A percentile compares a stretch with the other conserved stretches of the same genome.
phyloP scores from a whole-genome alignment of 257 asterid genomes.

The Handroanthus guayacan region DNA sequence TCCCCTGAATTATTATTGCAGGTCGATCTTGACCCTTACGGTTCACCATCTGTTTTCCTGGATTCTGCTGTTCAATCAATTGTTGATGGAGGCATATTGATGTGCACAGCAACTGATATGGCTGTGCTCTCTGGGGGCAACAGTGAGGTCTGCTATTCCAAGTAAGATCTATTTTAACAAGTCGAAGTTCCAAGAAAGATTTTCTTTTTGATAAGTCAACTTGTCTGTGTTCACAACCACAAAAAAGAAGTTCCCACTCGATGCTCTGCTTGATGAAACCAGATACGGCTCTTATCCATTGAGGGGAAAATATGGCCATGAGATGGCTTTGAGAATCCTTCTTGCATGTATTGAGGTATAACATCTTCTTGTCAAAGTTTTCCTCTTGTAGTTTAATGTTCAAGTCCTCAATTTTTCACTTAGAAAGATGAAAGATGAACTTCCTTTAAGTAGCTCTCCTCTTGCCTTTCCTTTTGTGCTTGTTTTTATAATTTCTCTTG shows the following conservation, averaged over 20 bases:
- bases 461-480: background rate
- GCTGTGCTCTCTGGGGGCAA: constrained; percentile 76
- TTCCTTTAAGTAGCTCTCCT: background rate
- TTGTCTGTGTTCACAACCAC: constrained; percentile 5
- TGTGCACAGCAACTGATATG: constrained; percentile 83
- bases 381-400: background rate
- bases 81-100: constrained; percentile 67
- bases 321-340: constrained; percentile 80
- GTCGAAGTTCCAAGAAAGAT: background rate
- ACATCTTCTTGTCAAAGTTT: background rate
- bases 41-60: constrained; percentile 75
- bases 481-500: background rate
- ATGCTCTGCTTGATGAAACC: constrained; percentile 29
- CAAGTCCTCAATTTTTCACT: background rate
- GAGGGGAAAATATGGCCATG: constrained; percentile 78
- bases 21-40: constrained; percentile 84
- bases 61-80: constrained; percentile 75
- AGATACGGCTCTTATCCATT: constrained; percentile 78
- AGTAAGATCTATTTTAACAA: constrained; percentile 46
- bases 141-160: constrained; percentile 79
- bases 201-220: background rate
- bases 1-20: constrained; percentile 28
- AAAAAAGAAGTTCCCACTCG: constrained; percentile 24
- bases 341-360: constrained; percentile 74
- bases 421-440: background rate